A percentile compares a stretch with the other conserved stretches of the same genome.
Conservation (phyloP, 768 basidiomycete species). For the Collybiopsis luxurians region DNA sequence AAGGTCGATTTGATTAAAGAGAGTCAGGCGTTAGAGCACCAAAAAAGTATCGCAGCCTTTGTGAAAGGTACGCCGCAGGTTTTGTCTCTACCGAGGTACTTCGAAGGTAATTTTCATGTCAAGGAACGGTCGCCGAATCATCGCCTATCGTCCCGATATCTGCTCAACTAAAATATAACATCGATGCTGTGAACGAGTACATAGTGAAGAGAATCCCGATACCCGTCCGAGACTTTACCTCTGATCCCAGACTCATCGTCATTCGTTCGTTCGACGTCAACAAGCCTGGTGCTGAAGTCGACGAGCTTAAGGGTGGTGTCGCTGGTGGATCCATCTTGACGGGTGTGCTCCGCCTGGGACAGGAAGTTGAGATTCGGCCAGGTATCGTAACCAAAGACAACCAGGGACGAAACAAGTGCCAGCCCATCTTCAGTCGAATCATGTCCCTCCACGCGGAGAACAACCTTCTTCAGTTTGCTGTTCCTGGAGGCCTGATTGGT, state of each 20-base stretch:
- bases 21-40: conserved; percentile 89
- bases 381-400: conserved; percentile 96
- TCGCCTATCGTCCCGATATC: conserved; percentile 99
- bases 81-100: too few species aligned
- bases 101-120: too few species aligned
- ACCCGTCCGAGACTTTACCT: conserved; percentile 88
- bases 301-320: conserved; percentile 97
- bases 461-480: conserved; percentile 91
- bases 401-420: conserved; percentile 85
- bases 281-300: conserved; percentile 96
- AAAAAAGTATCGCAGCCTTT: conserved; percentile 93
- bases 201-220: conserved; percentile 97
- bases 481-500: conserved; percentile 97
- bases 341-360: conserved; percentile 85
- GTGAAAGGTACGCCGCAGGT: conserved; percentile 76
- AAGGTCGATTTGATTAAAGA: conserved; percentile 99
- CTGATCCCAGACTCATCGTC: conserved; percentile 92
- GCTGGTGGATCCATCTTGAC: conserved; percentile 96
- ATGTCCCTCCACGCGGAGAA: conserved; percentile 93
- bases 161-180: conserved; percentile 98
- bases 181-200: conserved; percentile 98
- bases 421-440: conserved; percentile 90
- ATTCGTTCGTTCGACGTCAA: conserved; percentile 99
- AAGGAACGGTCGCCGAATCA: conserved; percentile 91
- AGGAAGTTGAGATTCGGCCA: conserved; percentile 95